Evolutionary conservation across 345 rosid species (phyloP), one percentile per base, ranked within the genome.

Genomic region (Hibiscus trionum): DNA sequence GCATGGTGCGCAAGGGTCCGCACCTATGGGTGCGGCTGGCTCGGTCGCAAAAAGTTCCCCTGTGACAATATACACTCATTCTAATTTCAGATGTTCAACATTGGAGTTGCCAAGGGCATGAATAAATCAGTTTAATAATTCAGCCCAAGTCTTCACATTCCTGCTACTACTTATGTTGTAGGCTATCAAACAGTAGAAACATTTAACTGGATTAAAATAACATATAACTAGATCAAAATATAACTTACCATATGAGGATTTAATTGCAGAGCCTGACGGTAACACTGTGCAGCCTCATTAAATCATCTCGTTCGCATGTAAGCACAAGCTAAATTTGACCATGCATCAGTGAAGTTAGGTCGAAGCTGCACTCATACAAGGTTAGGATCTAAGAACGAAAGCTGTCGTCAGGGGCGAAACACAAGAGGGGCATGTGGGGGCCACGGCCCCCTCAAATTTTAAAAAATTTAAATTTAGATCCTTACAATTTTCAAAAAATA

Each of bases 261-360:
- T 69, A 95, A 67, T 27, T 88, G 86, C 71, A 95, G 84, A 3
- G 99, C 99, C 78, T 93, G 99, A 53, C 93, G 91, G 78, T 96
- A 95, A 79, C 99, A 95, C 75, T 90, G 97, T 4, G 89, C 82
- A n/a, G 97, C 99, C 88, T 95, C 99, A 33, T 42, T 91, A 69
- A 89, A 88, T 79, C 96, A 85, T 80, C 99, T 98, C 79, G 89
- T 95, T 7, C 96, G 84, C 96, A 95, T 89, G 84, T 95, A 95
- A 19, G 98, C 97, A 84, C 97, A 93, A 21, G 96, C 98, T 75
- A 95, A 80, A 79, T 95, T 95, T 6, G 98, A 92, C 99, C 99
- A 95, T 47, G 97, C 98, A 87, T 95, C 99, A 73, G 97, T 90
- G 74, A 93, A 95, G 71, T 81, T 95, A 58, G 99, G 99, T 24